Evolutionary conservation across 2,329 filamentous ascomycete genomes (phyloP).

Genomic region (Colletotrichum trifolii): DNA sequence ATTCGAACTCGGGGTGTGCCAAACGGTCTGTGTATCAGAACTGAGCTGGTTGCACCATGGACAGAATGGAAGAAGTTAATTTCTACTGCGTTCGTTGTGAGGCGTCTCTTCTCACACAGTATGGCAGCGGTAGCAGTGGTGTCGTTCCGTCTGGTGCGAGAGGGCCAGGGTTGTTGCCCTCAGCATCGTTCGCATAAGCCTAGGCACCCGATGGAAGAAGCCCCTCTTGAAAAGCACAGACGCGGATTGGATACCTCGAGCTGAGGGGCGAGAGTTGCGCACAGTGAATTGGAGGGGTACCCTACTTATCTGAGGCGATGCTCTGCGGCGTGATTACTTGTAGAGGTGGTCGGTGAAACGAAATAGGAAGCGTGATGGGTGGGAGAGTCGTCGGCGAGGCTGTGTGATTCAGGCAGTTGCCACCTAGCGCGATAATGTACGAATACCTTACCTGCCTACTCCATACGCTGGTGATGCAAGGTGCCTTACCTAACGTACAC

Average conservation of each 20-base stretch:
- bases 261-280: background rate
- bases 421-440: background rate
- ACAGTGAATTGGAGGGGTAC: no score
- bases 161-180: slow-evolving; percentile 8
- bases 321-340: background rate
- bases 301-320: background rate
- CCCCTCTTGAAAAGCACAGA: background rate
- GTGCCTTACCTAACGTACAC: no score
- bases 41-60: no score
- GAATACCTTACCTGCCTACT: background rate
- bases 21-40: no score
- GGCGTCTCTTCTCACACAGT: no score
- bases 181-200: background rate
- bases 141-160: slow-evolving; percentile 26
- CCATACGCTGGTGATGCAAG: no score
- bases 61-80: no score
- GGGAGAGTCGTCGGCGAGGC: no score
- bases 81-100: no score
- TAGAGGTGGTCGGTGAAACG: no score
- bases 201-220: background rate
- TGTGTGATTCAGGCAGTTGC: background rate
- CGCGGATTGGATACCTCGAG: background rate
- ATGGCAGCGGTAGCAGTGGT: background rate
- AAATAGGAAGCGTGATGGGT: no score
- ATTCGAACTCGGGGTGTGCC: no score